Conservation (phyloP, 2,329 filamentous ascomycete genomes). For the Ceratocystis eucalypticola region DNA sequence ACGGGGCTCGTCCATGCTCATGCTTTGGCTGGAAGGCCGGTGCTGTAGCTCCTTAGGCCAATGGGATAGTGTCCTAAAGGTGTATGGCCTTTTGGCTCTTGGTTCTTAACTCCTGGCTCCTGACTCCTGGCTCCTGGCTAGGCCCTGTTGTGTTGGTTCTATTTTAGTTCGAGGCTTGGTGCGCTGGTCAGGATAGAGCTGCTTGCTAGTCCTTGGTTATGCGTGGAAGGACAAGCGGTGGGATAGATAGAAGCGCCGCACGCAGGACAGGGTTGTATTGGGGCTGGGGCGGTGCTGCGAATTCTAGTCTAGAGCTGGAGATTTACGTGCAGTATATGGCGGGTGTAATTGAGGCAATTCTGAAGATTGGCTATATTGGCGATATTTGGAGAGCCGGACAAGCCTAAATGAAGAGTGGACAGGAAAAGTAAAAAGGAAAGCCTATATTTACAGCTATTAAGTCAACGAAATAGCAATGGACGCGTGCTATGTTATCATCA, state of each 20-base stretch:
- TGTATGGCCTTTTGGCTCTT: too few relatives aligned
- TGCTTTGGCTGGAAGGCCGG: neutral
- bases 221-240: neutral
- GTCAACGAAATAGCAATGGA: neutral
- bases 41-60: neutral
- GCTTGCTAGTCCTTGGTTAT: neutral
- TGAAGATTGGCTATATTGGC: neutral
- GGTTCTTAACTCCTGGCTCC: too few relatives aligned
- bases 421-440: neutral
- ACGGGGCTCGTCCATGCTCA: conserved; percentile 9
- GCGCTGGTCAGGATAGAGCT: neutral
- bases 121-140: too few relatives aligned
- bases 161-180: neutral
- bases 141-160: neutral
- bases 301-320: too few relatives aligned
- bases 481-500: neutral
- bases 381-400: neutral
- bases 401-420: neutral
- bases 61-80: too few relatives aligned
- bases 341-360: neutral
- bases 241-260: neutral
- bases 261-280: neutral
- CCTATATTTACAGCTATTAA: neutral
- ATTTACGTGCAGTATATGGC: too few relatives aligned
- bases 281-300: neutral